Base-by-base conservation (phyloP, 768 basidiomycete species). In the Collybia mongolica region DNA sequence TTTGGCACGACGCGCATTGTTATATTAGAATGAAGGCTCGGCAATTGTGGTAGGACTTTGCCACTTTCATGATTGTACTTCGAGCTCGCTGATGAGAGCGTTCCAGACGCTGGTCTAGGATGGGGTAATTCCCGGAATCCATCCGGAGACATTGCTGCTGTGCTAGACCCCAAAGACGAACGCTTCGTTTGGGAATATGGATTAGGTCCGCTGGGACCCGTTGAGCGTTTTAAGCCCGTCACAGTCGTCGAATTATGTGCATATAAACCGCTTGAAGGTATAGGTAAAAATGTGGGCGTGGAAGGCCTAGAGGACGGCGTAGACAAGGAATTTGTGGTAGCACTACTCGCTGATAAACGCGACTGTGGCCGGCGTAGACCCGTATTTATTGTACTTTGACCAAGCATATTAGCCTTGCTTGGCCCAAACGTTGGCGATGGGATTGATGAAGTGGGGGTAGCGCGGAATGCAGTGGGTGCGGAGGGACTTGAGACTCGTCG, bases 211-310 rank as follows among this genome's bases (percentile, higher is more conserved):
- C 71, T 60, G 14, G 81, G 79, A 0, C 78, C 82, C 20, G 72
- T 79, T 1, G 86, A 84, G 38, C 84, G 80, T 65, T 88, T 90
- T 51, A 81, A 60, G 2, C 78, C 77, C 24, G 67, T 65, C 9
- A 63, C 75, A 18, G 72, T 55, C 14, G 65, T 67, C 8, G 71
- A 63, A 39, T 71, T 59, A 26, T 71, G 69, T n/a, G 70, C 61
- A 52, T 82, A 79, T 19, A 80, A 51, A 35, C 79, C 70, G 22
- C 73, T 67, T 20, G 81, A 75, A 2, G 88, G 85, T 24, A 89
- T 56, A n/a, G 88, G 88, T 20, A 91, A 72, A 58, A 86, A 84
- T 15, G 88, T 89, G 7, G 89, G 89, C 19, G 89, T 88, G 18
- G 84, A 65, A 7, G 89, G 89, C 2, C 89, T 82, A 35, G 87